phyloP scores from a whole-genome alignment of 345 rosid species.

The Eucalyptus curtisii region DNA sequence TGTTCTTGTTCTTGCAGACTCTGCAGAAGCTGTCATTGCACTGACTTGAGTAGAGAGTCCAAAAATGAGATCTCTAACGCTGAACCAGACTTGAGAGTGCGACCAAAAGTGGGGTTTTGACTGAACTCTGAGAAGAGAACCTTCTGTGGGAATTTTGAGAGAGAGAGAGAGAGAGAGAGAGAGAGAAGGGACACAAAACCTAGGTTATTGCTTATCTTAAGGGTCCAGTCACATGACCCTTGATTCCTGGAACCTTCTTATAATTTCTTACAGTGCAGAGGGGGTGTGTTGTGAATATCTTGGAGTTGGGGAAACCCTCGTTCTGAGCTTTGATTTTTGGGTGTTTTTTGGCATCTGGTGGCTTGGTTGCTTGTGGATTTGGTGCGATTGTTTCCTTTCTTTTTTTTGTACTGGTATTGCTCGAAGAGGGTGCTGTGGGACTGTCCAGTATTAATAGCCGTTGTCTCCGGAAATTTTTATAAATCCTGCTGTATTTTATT shows the following conservation, averaged over 20 bases:
- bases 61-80: not conserved
- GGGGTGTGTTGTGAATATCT: not conserved
- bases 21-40: conserved; percentile 18
- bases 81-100: not conserved
- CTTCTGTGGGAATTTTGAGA: not conserved
- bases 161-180: not conserved
- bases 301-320: not conserved
- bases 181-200: not conserved
- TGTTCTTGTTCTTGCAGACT: not conserved
- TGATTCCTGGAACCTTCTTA: conserved; percentile 93
- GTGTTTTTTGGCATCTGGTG: conserved; percentile 1
- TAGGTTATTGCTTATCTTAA: conserved; percentile 11
- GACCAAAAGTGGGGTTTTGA: not conserved
- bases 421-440: conserved; percentile 20
- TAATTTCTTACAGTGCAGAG: conserved; percentile 15
- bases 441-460: conserved; percentile 65
- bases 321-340: conserved; percentile 4
- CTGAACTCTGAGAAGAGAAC: not conserved
- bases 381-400: not conserved
- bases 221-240: conserved; percentile 70
- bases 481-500: not conserved
- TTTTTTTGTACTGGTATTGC: not conserved
- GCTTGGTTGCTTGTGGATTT: not conserved
- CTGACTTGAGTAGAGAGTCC: not conserved
- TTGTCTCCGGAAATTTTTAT: conserved; percentile 31